Base-by-base conservation (phyloP, 352 stramenopile species). In the Pythium brassicae region DNA sequence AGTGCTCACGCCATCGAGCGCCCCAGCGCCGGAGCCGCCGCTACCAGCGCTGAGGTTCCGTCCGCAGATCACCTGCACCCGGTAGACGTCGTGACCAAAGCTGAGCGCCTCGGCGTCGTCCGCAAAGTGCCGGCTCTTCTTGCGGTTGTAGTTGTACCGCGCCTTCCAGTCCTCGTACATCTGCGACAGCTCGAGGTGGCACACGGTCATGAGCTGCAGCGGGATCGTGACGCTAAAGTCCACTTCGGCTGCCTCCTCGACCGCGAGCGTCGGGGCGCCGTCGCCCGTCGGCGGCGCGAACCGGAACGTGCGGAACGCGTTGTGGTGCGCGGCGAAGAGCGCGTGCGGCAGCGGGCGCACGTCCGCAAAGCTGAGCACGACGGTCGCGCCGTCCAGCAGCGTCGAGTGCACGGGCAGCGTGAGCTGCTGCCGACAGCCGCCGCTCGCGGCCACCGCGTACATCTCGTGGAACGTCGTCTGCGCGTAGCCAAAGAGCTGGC, bases 81-180 rank as follows among this genome's bases (percentile, higher is more conserved):
- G 78, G n/a, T 86, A 91, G 2, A 91, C 76, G 40, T 94, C 83
- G 56, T 90, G 74, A 25, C 78, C 80, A 59, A 88, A 92, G 40
- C 69, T 71, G 11, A 94, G 65, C n/a, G 85, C 85, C 40, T 94
- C 85, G 2, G 70, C 69, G 35, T 89, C 85, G 57, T 92, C 79
- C 22, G 85, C 77, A 60, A 94, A 94, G 57, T 86, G 86, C 14
- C 82, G 70, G 39, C 72, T 80, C 43, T 77, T 72, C 66, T 87
- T 90, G n/a, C 83, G 83, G 49, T 74, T 85, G 58, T 81, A 88
- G 50, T 91, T 89, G 72, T 94, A 94, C 0, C 81, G 76, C 50
- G 71, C 56, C 9, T 76, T 81, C 85, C 85, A 94, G 26, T 83
- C 69, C 26, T 86, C 67, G 39, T 83, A 81, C 72, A 89, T 89